Base-by-base conservation (phyloP, 306 rosid species). In the Corylus heterophylla region DNA sequence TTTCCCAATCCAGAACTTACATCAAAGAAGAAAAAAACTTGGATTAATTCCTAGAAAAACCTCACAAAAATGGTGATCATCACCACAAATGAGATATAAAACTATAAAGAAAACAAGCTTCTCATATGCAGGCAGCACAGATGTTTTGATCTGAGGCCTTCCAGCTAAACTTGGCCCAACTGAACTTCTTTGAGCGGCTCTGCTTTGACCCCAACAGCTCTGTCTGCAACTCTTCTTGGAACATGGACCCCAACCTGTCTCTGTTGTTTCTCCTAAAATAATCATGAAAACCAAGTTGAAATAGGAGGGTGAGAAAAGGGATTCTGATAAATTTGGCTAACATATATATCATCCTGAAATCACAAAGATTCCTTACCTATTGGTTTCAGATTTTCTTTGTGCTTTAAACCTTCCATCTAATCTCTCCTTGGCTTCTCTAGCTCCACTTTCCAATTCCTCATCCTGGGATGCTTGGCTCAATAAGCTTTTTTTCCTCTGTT, bases 391-490 rank as follows among this genome's bases (percentile, higher is more conserved):
- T 81, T 81, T 86, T 81, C 83, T 84, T 45, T 74, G 88, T 63
- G 81, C 18, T 82, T 82, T 85, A 45, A 93, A 72, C 85, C 87
- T 93, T 58, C 83, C 89, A 86, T 93, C 93, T 59, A 93, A 82
- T 82, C 98, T 88, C 48, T 80, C 90, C 76, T 85, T 93, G 68
- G 97, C 97, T 78, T 86, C 91, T 86, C 88, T 88, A 42, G 92
- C 98, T 63, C 66, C 88, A 58, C 72, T 88, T 6, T 81, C 92
- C 80, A 91, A 85, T 63, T 76, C 82, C 59, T 85, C 90, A 80
- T 89, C 93, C 56, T 52, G 71, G 62, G 82, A 58, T 66, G 85
- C 54, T 54, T 76, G 86, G 62, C 73, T 81, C 44, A 54, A 37
- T 10, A 56, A 64, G 74, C 76, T 82, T 67, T 90, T 84, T 52